Base-by-base conservation (phyloP, 2,329 filamentous ascomycete genomes). In the Pestalotiopsis sp. region DNA sequence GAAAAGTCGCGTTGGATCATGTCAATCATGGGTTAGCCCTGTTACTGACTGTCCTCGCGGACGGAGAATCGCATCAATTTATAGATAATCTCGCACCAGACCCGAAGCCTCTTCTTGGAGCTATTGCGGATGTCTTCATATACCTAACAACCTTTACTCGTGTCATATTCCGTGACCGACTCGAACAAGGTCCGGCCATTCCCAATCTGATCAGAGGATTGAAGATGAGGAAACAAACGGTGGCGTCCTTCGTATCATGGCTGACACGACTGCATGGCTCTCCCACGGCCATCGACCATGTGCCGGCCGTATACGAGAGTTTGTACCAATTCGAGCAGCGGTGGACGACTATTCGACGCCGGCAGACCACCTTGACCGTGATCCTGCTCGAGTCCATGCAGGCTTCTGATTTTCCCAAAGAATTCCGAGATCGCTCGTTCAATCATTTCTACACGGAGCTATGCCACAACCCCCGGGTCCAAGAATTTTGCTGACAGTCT, bases 1-100 rank as follows among this genome's bases (percentile, higher is more conserved):
- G 69, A 9, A 78, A 75, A 41, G 76, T 76, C 7, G 79, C 78
- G 0, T 62, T 80, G 17, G 73, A 77, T n/a, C 79, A 81, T 61
- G 71, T 81, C 4, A 80, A 80, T 20, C 79, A 81, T 58, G 79
- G 77, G 0, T 68, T 81, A 11, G 75, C 80, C 9, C 72, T 81
- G 3, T 58, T 81, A 1, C 71, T 81, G 17, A 68, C 75, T 1
- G 61, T 81, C 5, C 11, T 80, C n/a, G 75, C 75, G 0, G 78
- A 79, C 11, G 62, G 66, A 4, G 68, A 75, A 6, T 27, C 61
- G 2, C 59, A 70, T 3, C 56, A 64, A 3, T 64, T 69, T 5
- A 39, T 75, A 0, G 62, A 63, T 23, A 66, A 68, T 2, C 59
- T 77, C 1, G 74, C 72, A 0, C 75, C 76, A 11, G 73, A 76